phyloP scores from a whole-genome alignment of 108 stramenopile species.

The Skeletonema potamos region DNA sequence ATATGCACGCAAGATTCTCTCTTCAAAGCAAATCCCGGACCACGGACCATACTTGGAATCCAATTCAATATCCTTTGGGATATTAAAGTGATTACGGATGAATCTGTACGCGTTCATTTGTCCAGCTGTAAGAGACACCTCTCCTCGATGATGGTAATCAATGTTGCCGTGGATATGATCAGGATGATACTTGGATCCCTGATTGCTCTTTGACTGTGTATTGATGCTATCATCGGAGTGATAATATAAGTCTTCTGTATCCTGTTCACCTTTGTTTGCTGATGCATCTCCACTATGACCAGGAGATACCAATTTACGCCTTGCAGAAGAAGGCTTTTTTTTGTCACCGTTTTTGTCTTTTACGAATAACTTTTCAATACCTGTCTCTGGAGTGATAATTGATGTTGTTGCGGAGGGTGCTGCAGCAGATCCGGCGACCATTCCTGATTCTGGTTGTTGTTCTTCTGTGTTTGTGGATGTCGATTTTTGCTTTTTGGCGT shows the following conservation, averaged over 20 bases:
- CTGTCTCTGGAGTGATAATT: constrained; percentile 29
- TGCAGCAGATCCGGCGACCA: not conserved
- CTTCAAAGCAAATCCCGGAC: constrained; percentile 73
- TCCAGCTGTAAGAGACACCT: constrained; percentile 21
- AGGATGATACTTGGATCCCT: constrained; percentile 39
- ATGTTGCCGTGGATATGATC: constrained; percentile 61
- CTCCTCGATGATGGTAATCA: constrained; percentile 55
- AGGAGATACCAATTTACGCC: constrained; percentile 28
- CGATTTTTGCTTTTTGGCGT: not conserved
- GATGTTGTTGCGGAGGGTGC: not conserved
- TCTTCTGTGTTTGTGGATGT: not conserved
- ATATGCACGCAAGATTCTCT: constrained; percentile 69
- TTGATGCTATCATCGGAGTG: constrained; percentile 15
- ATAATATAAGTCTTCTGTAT: constrained; percentile 13
- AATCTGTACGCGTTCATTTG: constrained; percentile 50
- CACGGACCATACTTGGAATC: constrained; percentile 60
- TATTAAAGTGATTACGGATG: constrained; percentile 52
- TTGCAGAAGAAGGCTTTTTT: constrained; percentile 21
- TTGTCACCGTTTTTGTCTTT: not conserved
- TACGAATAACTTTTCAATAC: constrained; percentile 26
- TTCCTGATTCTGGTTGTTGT: not conserved
- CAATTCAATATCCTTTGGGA: constrained; percentile 62
- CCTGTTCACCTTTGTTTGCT: not conserved
- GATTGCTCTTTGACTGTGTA: not conserved
- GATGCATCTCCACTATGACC: not conserved